phyloP scores from a whole-genome alignment of 495 filamentous ascomycete genomes.

The Aspergillus indologenus region DNA sequence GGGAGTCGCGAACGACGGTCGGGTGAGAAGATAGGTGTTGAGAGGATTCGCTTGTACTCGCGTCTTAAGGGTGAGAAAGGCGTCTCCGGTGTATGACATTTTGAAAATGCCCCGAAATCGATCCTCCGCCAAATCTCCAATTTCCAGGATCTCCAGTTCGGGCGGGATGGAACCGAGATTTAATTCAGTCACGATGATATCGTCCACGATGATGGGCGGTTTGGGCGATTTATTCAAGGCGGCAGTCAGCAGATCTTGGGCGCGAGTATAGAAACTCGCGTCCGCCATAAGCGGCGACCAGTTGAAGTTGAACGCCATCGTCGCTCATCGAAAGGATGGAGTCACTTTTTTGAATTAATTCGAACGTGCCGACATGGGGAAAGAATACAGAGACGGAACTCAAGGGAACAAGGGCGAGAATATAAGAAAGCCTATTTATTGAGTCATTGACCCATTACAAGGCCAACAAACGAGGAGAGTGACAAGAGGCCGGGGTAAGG shows the following conservation, averaged over 20 bases:
- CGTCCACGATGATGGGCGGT: conserved; percentile 98
- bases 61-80: conserved; percentile 89
- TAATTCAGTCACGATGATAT: conserved; percentile 96
- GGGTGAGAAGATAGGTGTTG: conserved; percentile 89
- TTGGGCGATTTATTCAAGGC: conserved; percentile 98
- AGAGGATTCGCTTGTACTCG: conserved; percentile 96
- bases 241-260: conserved; percentile 88
- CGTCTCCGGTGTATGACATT: conserved; percentile 95
- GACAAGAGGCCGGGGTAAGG: neutral
- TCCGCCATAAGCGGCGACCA: conserved; percentile 98
- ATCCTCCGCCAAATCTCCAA: conserved; percentile 95
- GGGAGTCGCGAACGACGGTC: conserved; percentile 88
- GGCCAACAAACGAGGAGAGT: neutral
- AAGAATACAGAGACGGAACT: neutral
- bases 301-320: conserved; percentile 99
- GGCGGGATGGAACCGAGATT: conserved; percentile 92
- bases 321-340: conserved; percentile 32
- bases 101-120: conserved; percentile 97
- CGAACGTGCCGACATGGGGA: conserved; percentile 2
- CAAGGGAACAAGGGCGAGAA: neutral
- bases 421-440: neutral
- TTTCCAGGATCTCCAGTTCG: conserved; percentile 92
- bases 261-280: conserved; percentile 81
- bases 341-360: conserved; percentile 3
- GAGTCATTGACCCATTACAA: neutral